Percentiles rank a stretch among this genome's conserved stretches.
Evolutionary conservation across 371 early-diverging fungal genomes (phyloP).

Genomic region (Funneliformis caledonium): DNA sequence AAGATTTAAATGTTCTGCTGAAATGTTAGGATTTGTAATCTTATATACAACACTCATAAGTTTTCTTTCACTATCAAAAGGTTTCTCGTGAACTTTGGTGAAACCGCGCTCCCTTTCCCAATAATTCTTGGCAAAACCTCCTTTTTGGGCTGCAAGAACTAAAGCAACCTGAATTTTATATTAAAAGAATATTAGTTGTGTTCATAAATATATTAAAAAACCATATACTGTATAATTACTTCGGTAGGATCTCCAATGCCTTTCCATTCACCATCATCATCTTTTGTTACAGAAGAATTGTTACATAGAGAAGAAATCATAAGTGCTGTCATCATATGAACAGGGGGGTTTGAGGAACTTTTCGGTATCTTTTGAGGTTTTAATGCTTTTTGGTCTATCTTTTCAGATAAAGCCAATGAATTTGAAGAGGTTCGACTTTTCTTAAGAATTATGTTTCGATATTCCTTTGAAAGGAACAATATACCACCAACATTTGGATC

Average conservation of each 20-base stretch:
- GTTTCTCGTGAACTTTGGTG: conserved; percentile 77
- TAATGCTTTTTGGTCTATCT: conserved; percentile 47
- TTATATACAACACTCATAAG: conserved; percentile 88
- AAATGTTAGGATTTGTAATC: conserved; percentile 43
- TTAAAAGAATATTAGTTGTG: not conserved
- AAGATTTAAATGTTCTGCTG: conserved; percentile 41
- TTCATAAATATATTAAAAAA: not conserved
- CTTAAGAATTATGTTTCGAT: conserved; percentile 40
- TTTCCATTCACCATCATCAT: conserved; percentile 62
- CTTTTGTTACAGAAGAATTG: conserved; percentile 60
- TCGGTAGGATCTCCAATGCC: conserved; percentile 90
- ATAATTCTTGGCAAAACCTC: conserved; percentile 67
- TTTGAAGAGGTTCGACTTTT: not conserved
- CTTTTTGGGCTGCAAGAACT: conserved; percentile 77
- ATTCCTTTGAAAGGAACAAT: conserved; percentile 50
- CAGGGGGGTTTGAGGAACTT: not conserved
- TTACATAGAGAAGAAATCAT: conserved; percentile 70
- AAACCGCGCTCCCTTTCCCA: conserved; percentile 56
- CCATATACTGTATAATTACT: conserved; percentile 42
- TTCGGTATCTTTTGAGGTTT: not conserved
- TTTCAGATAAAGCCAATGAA: conserved; percentile 61
- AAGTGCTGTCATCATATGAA: conserved; percentile 13
- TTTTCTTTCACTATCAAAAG: conserved; percentile 87
- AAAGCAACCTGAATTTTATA: conserved; percentile 54
- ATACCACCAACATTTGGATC: conserved; percentile 66